A percentile compares a stretch with the other conserved stretches of the same genome.
phyloP scores from a whole-genome alignment of 1,284 basidiomycete genomes.

The Ustilago xerochloae region DNA sequence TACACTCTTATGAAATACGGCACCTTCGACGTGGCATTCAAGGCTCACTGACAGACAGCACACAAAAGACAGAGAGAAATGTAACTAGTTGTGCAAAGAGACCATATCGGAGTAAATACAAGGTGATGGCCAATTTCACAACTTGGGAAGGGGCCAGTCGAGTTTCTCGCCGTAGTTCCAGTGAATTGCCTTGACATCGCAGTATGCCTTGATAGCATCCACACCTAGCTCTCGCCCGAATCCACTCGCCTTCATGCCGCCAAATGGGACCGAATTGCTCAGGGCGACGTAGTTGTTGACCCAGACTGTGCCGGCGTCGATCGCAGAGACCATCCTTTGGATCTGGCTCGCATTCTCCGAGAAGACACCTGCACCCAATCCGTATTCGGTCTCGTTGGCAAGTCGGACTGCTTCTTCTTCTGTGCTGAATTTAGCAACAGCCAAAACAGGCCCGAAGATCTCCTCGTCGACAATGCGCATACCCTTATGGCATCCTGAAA shows the following conservation, averaged over 20 bases:
- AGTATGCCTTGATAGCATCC: conserved; percentile 74
- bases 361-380: conserved; percentile 86
- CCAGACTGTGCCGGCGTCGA: conserved; percentile 85
- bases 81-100: too few species aligned
- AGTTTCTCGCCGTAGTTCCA: conserved; percentile 25
- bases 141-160: conserved; percentile 24
- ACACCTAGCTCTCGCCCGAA: conserved; percentile 58
- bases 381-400: conserved; percentile 84
- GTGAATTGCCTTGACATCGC: conserved; percentile 62
- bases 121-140: not conserved
- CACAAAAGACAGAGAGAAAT: too few species aligned
- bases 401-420: conserved; percentile 75
- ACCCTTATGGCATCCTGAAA: conserved; percentile 76
- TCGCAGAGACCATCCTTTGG: conserved; percentile 78
- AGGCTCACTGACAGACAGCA: too few species aligned
- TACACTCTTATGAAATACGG: too few species aligned
- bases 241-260: conserved; percentile 58
- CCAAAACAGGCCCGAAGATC: conserved; percentile 80
- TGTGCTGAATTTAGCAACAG: conserved; percentile 70
- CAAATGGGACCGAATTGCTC: conserved; percentile 50
- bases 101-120: too few species aligned
- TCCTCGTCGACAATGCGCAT: conserved; percentile 76
- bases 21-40: too few species aligned
- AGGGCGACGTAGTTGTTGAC: conserved; percentile 72
- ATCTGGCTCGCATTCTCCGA: conserved; percentile 68